Evolutionary conservation across 352 stramenopile species (phyloP).

Genomic region (Phytopythium boreale): DNA sequence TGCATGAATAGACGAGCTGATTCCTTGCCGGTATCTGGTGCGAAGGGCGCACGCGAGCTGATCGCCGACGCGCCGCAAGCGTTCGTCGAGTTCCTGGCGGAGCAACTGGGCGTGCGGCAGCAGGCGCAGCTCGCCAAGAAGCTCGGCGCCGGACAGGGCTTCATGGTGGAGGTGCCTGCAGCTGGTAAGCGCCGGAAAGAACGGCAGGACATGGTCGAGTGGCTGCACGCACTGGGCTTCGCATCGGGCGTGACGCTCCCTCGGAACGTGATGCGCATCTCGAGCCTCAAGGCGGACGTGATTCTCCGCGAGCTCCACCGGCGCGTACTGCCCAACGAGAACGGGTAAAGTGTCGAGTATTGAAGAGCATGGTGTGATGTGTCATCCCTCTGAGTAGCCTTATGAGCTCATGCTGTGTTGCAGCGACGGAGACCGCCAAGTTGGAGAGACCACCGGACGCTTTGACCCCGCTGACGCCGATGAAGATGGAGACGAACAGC

Average conservation of each 20-base stretch:
- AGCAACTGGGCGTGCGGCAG: conserved; percentile 42
- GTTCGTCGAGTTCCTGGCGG: conserved; percentile 53
- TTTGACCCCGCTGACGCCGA: neutral
- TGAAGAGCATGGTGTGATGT: too few relatives aligned
- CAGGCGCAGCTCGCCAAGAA: conserved; percentile 46
- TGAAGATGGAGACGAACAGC: neutral
- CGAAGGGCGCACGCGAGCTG: conserved; percentile 40
- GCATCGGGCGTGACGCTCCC: conserved; percentile 24
- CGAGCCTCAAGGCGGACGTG: conserved; percentile 57
- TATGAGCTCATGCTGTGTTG: neutral
- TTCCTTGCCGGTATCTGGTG: too few relatives aligned
- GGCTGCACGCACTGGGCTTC: conserved; percentile 59
- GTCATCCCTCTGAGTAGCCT: neutral
- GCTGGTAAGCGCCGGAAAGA: conserved; percentile 15
- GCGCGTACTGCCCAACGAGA: conserved; percentile 15
- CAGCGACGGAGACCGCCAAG: neutral
- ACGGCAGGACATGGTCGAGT: conserved; percentile 30
- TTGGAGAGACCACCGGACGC: neutral
- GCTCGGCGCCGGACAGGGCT: conserved; percentile 54
- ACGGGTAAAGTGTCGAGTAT: neutral
- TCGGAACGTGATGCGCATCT: conserved; percentile 41
- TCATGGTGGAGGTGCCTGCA: conserved; percentile 45
- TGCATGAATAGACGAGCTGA: too few relatives aligned
- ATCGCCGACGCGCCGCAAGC: conserved; percentile 36
- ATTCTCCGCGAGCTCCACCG: conserved; percentile 48